phyloP scores from a whole-genome alignment of 176 grass and related monocot species.

The Poa pratensis region DNA sequence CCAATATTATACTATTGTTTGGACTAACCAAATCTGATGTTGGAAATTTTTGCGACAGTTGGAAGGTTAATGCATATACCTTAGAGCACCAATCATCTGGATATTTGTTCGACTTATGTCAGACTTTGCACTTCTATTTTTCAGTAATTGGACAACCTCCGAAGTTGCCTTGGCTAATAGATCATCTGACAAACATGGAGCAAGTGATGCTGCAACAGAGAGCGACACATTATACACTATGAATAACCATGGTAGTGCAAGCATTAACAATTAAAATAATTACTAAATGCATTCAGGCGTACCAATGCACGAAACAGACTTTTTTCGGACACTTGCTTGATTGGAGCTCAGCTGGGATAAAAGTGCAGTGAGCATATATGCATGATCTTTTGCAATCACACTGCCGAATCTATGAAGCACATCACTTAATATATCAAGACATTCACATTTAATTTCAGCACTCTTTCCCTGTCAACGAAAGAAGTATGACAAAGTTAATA shows the following conservation, averaged over 20 bases:
- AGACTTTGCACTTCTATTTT: slow-evolving; percentile 72
- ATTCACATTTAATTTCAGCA: slow-evolving; percentile 96
- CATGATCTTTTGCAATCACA: slow-evolving; percentile 86
- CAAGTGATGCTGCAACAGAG: slow-evolving; percentile 76
- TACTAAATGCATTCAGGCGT: slow-evolving; percentile 8
- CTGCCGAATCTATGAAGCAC: slow-evolving; percentile 90
- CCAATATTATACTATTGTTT: slow-evolving; percentile 6
- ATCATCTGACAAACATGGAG: slow-evolving; percentile 92
- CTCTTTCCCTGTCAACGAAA: slow-evolving; percentile 74
- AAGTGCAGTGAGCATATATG: slow-evolving; percentile 72
- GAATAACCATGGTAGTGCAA: background rate
- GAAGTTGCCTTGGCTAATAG: slow-evolving; percentile 82
- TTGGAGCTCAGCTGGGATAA: slow-evolving; percentile 76
- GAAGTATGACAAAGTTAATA: slow-evolving; percentile 11
- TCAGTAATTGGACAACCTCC: slow-evolving; percentile 77
- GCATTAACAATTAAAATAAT: background rate
- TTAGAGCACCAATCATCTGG: slow-evolving; percentile 98
- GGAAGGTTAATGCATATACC: slow-evolving; percentile 58
- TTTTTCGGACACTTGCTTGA: slow-evolving; percentile 94
- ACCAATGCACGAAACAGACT: slow-evolving; percentile 96
- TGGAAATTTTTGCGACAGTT: background rate
- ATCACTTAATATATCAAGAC: slow-evolving; percentile 93
- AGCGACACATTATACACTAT: background rate
- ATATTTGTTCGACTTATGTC: slow-evolving; percentile 96
- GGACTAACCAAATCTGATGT: slow-evolving; percentile 3